These are phyloP conservation scores for Vaccinium myrtillus DNA, from an alignment of 148 eudicot species.

Conservation along the genomic window DNA sequence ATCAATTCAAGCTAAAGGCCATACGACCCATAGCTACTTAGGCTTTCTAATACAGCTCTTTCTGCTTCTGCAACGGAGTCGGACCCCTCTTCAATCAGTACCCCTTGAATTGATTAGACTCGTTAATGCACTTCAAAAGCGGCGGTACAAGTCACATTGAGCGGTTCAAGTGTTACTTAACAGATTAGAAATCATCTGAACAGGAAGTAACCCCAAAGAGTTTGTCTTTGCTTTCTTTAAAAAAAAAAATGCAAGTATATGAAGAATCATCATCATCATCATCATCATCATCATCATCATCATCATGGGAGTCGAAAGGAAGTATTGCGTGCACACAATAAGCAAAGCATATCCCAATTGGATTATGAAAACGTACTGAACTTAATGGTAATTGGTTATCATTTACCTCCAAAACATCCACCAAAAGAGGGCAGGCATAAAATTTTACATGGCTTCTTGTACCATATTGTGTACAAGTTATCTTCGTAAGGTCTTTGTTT, in stretches of 20 bases:
- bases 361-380: neutral
- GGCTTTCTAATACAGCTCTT: slow-evolving; percentile 71
- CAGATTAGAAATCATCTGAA: neutral
- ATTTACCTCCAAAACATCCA: neutral
- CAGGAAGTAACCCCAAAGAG: neutral
- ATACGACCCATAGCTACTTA: slow-evolving; percentile 59
- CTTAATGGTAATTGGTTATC: neutral
- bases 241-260: neutral
- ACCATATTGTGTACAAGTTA: neutral
- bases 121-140: slow-evolving; percentile 30
- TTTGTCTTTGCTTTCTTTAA: neutral
- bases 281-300: slow-evolving; percentile 3
- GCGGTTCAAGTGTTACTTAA: neutral
- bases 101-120: slow-evolving; percentile 54
- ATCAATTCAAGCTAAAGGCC: slow-evolving; percentile 11
- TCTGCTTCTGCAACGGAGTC: slow-evolving; percentile 74
- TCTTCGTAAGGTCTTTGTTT: neutral
- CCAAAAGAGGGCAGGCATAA: neutral
- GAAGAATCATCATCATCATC: neutral
- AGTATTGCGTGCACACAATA: neutral
- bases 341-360: neutral
- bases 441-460: neutral
- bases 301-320: neutral
- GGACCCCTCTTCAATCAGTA: slow-evolving; percentile 51
- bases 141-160: slow-evolving; percentile 15